Evolutionary conservation across 495 filamentous ascomycete species (phyloP).

Genomic region (Daldinia loculata): DNA sequence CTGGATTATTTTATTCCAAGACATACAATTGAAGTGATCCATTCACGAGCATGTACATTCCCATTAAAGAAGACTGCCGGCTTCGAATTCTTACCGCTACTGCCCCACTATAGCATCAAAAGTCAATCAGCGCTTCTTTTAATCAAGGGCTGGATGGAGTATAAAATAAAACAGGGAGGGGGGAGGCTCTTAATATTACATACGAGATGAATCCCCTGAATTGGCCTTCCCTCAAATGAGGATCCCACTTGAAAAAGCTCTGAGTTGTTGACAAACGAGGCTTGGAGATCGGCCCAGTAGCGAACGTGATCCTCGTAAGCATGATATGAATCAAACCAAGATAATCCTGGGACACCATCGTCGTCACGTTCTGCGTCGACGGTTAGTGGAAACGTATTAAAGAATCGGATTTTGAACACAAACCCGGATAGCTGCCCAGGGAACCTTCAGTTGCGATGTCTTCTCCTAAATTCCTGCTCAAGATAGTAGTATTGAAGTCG

Average conservation of each 20-base stretch:
- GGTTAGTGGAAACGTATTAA: slow-evolving; percentile 12
- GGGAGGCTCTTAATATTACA: not conserved
- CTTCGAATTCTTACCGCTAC: slow-evolving; percentile 60
- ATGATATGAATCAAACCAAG: slow-evolving; percentile 69
- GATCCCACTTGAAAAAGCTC: slow-evolving; percentile 62
- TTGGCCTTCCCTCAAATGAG: slow-evolving; percentile 59
- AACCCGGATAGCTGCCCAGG: slow-evolving; percentile 28
- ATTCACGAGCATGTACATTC: slow-evolving; percentile 71
- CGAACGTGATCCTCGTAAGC: slow-evolving; percentile 62
- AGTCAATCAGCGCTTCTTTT: not conserved
- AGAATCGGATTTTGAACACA: not conserved
- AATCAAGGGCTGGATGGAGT: not conserved
- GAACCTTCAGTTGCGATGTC: slow-evolving; percentile 52
- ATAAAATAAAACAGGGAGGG: not conserved
- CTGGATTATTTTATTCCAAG: not conserved
- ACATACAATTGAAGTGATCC: slow-evolving; percentile 63
- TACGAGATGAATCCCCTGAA: slow-evolving; percentile 66
- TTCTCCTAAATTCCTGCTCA: slow-evolving; percentile 57
- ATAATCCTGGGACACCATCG: slow-evolving; percentile 37
- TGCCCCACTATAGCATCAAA: slow-evolving; percentile 51
- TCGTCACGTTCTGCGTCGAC: slow-evolving; percentile 23
- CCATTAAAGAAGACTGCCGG: slow-evolving; percentile 68
- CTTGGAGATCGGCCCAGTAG: slow-evolving; percentile 61
- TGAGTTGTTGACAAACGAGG: slow-evolving; percentile 57
- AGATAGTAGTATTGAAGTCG: slow-evolving; percentile 44